Conservation (phyloP, 1,284 basidiomycete species). For the Anthracocystis panici-leucophaei region DNA sequence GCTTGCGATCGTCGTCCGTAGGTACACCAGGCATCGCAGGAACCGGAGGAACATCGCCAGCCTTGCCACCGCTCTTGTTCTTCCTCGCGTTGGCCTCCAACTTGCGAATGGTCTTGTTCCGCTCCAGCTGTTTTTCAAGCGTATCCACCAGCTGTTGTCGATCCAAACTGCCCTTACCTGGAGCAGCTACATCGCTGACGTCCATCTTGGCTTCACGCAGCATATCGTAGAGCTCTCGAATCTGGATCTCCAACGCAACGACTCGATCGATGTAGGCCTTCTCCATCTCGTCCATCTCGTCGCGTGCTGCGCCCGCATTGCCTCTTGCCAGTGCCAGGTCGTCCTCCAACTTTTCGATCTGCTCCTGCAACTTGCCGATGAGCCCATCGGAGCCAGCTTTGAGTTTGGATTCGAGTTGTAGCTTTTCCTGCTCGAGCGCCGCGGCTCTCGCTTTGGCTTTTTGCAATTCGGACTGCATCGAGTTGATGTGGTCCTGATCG, state of each 20-base stretch:
- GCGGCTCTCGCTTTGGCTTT: conserved; percentile 78
- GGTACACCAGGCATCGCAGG: conserved; percentile 25
- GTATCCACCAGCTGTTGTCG: conserved; percentile 74
- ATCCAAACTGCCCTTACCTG: conserved; percentile 59
- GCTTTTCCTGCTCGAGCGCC: conserved; percentile 76
- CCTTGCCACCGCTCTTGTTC: conserved; percentile 30
- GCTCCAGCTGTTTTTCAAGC: conserved; percentile 68
- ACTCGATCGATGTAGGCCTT: conserved; percentile 87
- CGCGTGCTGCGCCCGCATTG: conserved; percentile 73
- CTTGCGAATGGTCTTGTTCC: conserved; percentile 68
- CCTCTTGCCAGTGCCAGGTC: conserved; percentile 83
- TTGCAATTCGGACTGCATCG: conserved; percentile 81
- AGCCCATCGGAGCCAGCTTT: conserved; percentile 83
- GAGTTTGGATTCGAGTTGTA: conserved; percentile 81
- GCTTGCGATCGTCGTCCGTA: conserved; percentile 46
- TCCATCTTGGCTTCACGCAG: conserved; percentile 84
- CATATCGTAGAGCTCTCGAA: conserved; percentile 89
- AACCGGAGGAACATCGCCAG: conserved; percentile 13
- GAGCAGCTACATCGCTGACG: conserved; percentile 65
- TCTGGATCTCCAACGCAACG: conserved; percentile 87
- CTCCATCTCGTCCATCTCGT: conserved; percentile 83
- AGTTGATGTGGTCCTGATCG: conserved; percentile 86
- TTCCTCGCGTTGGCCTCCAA: conserved; percentile 68
- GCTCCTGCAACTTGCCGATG: conserved; percentile 82
- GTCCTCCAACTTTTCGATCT: conserved; percentile 81